Evolutionary conservation across 192 early-diverging fungal genomes (phyloP).

Genomic region (Nowakowskiella sp.): DNA sequence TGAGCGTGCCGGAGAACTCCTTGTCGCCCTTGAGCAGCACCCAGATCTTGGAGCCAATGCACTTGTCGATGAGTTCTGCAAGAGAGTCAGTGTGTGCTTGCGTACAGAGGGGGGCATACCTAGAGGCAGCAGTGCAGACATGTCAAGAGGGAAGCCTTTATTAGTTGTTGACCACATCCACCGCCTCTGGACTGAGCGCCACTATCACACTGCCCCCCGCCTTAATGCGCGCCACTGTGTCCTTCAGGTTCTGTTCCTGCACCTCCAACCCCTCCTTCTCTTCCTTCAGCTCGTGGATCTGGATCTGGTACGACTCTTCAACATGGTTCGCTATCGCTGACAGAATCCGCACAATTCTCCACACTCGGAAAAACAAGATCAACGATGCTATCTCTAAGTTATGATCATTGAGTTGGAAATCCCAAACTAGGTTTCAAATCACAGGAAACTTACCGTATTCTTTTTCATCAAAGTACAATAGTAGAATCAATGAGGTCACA

Average conservation of each 20-base stretch:
- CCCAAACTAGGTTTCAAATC: no score
- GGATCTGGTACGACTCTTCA: neutral
- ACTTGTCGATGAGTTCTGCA: slow-evolving; percentile 94
- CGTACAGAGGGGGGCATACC: no score
- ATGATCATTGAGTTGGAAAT: neutral
- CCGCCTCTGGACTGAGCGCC: no score
- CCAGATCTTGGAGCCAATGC: slow-evolving; percentile 95
- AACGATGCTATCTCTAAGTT: neutral
- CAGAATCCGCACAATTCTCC: neutral
- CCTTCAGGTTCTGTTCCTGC: no score
- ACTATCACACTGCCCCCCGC: no score
- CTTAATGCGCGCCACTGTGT: no score
- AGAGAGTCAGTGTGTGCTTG: no score
- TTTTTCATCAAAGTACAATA: no score
- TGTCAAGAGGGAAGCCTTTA: no score
- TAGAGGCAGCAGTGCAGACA: no score
- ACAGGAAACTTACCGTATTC: no score
- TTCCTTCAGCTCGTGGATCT: neutral
- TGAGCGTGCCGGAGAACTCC: slow-evolving; percentile 91
- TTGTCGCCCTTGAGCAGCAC: slow-evolving; percentile 95
- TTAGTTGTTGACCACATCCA: no score
- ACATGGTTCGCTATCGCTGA: neutral
- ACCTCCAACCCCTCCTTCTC: neutral
- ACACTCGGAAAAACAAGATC: neutral
- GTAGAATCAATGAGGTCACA: neutral